A percentile compares a stretch with the other conserved stretches of the same genome.
phyloP scores from a whole-genome alignment of 2,329 filamentous ascomycete species.

The Myotisia sp. region DNA sequence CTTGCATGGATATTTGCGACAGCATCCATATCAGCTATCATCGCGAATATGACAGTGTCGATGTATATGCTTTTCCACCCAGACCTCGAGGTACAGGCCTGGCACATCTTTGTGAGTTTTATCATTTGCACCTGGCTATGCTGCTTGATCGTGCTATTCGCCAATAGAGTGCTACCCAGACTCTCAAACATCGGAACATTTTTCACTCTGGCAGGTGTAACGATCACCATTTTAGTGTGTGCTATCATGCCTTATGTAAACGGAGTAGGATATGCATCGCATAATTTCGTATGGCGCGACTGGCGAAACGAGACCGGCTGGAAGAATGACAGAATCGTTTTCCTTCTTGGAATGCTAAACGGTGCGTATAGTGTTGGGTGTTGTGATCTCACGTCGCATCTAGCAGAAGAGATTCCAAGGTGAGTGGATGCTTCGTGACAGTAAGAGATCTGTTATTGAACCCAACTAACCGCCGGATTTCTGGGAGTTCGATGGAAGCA shows the following conservation, averaged over 20 bases:
- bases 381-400: slow-evolving; percentile 50
- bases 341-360: slow-evolving; percentile 52
- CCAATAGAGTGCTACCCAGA: slow-evolving; percentile 38
- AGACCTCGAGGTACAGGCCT: slow-evolving; percentile 37
- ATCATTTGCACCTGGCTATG: slow-evolving; percentile 42
- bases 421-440: slow-evolving; percentile 10
- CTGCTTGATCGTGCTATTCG: slow-evolving; percentile 40
- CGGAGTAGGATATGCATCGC: slow-evolving; percentile 31
- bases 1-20: slow-evolving; percentile 47
- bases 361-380: slow-evolving; percentile 55
- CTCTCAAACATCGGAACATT: slow-evolving; percentile 44
- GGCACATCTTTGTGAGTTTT: slow-evolving; percentile 48
- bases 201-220: slow-evolving; percentile 39
- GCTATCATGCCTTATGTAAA: slow-evolving; percentile 40
- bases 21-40: slow-evolving; percentile 44
- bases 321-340: slow-evolving; percentile 45
- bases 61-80: slow-evolving; percentile 48
- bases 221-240: slow-evolving; percentile 40
- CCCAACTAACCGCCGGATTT: not conserved
- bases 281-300: slow-evolving; percentile 42
- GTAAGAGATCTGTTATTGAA: not conserved
- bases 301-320: slow-evolving; percentile 36
- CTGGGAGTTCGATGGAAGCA: slow-evolving; percentile 8
- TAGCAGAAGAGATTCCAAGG: slow-evolving; percentile 49
- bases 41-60: slow-evolving; percentile 45